Conservation (phyloP, 225 moss, liverwort and hornwort species). For the Neckera pumila region DNA sequence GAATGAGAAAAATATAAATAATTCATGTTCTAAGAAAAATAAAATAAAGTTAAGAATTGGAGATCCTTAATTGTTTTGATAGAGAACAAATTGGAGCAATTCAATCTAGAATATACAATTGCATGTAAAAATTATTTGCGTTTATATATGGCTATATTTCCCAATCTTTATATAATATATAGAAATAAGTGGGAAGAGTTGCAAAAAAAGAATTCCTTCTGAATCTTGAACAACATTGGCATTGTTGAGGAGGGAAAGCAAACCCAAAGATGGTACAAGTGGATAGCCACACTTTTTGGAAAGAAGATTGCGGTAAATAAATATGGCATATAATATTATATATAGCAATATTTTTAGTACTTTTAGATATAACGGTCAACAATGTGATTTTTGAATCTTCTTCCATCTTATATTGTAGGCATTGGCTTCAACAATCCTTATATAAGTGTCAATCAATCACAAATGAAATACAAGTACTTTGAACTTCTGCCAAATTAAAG, state of each 20-base stretch:
- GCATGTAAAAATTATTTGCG: background rate
- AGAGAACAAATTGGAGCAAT: background rate
- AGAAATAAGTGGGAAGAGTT: background rate
- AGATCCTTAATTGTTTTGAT: background rate
- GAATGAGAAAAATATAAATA: too few relatives aligned
- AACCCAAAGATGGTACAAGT: background rate
- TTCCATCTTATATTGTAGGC: background rate
- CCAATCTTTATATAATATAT: background rate
- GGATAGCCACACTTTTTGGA: background rate
- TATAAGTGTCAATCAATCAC: background rate
- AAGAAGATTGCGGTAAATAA: fast-evolving
- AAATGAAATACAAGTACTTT: background rate
- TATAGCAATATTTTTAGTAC: background rate
- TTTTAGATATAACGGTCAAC: background rate
- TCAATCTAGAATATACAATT: background rate
- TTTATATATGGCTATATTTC: background rate
- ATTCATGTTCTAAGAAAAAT: too few relatives aligned
- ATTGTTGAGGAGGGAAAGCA: fast-evolving
- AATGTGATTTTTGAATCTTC: background rate
- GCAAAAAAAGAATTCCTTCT: background rate
- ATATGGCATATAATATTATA: background rate
- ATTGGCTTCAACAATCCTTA: background rate
- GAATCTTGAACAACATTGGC: fast-evolving
- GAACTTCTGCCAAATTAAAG: background rate
- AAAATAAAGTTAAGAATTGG: too few relatives aligned